phyloP scores from a whole-genome alignment of 1,284 basidiomycete genomes.

The Phylloporus sp. region DNA sequence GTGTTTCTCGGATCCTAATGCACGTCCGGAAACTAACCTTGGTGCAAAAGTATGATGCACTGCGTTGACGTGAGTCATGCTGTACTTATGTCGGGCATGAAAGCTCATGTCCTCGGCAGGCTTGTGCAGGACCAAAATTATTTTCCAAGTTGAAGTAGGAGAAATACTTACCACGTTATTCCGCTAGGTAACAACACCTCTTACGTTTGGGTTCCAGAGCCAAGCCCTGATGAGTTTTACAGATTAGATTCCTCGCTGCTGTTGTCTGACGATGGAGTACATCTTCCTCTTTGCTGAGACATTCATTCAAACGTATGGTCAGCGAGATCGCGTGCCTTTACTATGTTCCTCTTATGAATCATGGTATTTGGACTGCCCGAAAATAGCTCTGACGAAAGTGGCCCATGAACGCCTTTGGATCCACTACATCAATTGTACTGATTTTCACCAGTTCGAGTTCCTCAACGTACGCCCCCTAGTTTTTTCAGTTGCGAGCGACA shows the following conservation, averaged over 20 bases:
- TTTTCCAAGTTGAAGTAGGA: conserved; percentile 67
- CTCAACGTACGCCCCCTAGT: background rate
- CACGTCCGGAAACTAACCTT: conserved; percentile 12
- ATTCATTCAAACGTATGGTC: background rate
- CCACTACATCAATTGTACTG: no score
- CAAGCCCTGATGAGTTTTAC: conserved; percentile 3
- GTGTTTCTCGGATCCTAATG: conserved; percentile 35
- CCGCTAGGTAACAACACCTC: conserved; percentile 24
- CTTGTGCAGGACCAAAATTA: conserved; percentile 80
- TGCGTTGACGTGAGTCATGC: conserved; percentile 75
- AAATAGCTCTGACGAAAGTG: no score
- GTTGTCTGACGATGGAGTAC: conserved; percentile 12
- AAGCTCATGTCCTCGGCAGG: conserved; percentile 37
- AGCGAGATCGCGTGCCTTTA: background rate
- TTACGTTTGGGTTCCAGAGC: background rate
- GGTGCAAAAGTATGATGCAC: conserved; percentile 77
- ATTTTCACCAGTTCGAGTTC: background rate
- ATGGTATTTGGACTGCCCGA: no score
- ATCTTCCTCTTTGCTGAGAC: conserved; percentile 4
- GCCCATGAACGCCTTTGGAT: no score
- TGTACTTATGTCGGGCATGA: background rate
- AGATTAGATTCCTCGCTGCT: conserved; percentile 23
- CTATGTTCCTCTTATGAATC: no score
- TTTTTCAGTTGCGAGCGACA: no score
- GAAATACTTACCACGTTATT: conserved; percentile 2